Evolutionary conservation across 495 filamentous ascomycete genomes (phyloP).

Genomic region (Aeminium ludgeri): DNA sequence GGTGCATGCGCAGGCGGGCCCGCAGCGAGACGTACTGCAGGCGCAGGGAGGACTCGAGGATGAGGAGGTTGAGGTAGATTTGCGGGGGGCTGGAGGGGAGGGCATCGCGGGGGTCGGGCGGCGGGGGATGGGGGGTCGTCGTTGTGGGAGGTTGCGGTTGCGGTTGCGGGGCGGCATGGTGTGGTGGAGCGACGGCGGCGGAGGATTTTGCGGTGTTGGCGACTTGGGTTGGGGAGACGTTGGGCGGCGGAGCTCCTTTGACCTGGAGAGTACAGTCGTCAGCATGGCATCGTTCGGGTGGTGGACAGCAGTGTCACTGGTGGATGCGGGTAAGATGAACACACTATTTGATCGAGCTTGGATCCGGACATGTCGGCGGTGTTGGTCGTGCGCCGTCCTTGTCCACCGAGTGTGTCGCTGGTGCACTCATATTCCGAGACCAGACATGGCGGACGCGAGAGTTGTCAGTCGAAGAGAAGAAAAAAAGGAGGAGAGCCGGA

Average conservation of each 20-base stretch:
- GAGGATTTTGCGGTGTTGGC: slow-evolving; percentile 25
- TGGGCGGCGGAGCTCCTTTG: slow-evolving; percentile 22
- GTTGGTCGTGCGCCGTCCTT: not conserved
- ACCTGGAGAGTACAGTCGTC: slow-evolving; percentile 24
- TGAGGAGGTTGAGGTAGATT: slow-evolving; percentile 94
- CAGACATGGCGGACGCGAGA: too few species aligned
- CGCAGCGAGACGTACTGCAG: slow-evolving; percentile 82
- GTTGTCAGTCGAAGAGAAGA: too few species aligned
- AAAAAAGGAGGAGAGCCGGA: too few species aligned
- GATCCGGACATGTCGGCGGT: slow-evolving; percentile 35
- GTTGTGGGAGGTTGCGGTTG: slow-evolving; percentile 26
- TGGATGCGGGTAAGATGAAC: too few species aligned
- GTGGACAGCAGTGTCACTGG: slow-evolving; percentile 50
- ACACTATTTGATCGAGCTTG: slow-evolving; percentile 71
- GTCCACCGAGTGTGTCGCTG: too few species aligned
- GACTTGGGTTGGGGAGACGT: slow-evolving; percentile 18
- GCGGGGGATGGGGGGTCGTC: too few species aligned
- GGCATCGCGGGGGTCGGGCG: slow-evolving; percentile 65
- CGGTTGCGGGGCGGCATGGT: slow-evolving; percentile 18
- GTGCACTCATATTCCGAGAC: too few species aligned
- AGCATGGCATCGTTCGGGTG: slow-evolving; percentile 17
- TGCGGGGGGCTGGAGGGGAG: slow-evolving; percentile 85
- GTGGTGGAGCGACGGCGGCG: slow-evolving; percentile 6
- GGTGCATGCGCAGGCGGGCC: slow-evolving; percentile 77
- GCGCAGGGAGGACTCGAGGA: slow-evolving; percentile 87